Base-by-base conservation (phyloP, 257 asterid species). In the Henckelia pumila region DNA sequence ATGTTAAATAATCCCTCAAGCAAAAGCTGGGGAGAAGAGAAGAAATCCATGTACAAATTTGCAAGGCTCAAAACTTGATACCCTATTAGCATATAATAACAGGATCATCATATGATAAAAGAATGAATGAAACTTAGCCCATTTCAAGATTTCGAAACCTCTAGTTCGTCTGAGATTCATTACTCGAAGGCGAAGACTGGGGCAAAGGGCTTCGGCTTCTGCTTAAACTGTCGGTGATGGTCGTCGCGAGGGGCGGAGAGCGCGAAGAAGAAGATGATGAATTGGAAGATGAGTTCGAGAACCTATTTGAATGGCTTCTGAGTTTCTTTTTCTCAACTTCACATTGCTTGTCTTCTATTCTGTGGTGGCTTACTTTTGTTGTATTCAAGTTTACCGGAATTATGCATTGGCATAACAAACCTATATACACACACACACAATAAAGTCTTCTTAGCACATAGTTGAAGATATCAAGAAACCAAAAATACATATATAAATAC, bases 321-420 rank as follows among this genome's bases (percentile, higher is more conserved):
- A 82, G 84, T 50, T 79, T 84, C 82, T 73, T 79, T 68, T 71
- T 80, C 75, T 86, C 90, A 62, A 47, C 84, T 62, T 79, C 84
- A 47, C 91, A 75, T 21, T 16, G 72, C 75, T 83, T 84, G 66
- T 84, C 88, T 67, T 87, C 88, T 13, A 76, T 79, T 56, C 76
- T 75, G 75, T 78, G 88, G 59, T 81, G 85, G 32, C 88, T 75
- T 22, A 86, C 86, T 72, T 81, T 81, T 0, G 83, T 78, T 3
- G 89, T 70, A 74, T 83, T 88, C 72, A 88, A 74, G 81, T 71
- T 88, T 70, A 64, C 86, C 0, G 95, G 95, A 63, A 90, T 80
- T 7, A 90, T 85, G 73, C 97, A 90, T 59, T 83, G 79, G 81
- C 97, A 88, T 24, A 86, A 64, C 25, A 78, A 64, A 69, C 96